Evolutionary conservation across 139 green algal genomes (phyloP), one percentile per base, ranked within the genome.

Genomic region (Microglena sp.): DNA sequence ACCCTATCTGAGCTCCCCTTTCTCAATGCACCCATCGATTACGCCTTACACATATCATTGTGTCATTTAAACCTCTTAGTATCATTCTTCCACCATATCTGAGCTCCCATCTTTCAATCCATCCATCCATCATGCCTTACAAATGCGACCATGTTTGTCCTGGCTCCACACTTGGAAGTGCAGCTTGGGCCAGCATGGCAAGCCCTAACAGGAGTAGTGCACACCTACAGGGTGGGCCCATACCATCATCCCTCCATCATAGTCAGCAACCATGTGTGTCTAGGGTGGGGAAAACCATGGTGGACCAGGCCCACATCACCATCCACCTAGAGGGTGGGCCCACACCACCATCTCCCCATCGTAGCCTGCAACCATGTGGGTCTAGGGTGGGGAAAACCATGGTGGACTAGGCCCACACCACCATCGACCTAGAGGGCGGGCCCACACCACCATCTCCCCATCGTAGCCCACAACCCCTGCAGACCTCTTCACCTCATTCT

Each of bases 161-260:
- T 87, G 75, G 46, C 43, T 71, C 83, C 84, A 93, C 24, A 93
- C 78, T 70, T 93, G 87, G 53, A 90, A 89, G 71, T 86, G 78
- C 31, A 93, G 64, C 72, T 89, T 90, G 11, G 87, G 87, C 87
- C 84, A 93, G 2, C 82, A 80, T 24, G 74, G 67, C 30, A 90
- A 71, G 5, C 79, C 81, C 30, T 79, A 77, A 60, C 72, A 85
- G 0, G 71, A 46, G 50, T 85, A 90, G 74, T 93, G 87, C 2
- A 89, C 45, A 68, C 90, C 84, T 1, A 93, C 22, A 1, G 87
- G 87, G 66, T 93, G 87, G 2, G 77, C 45, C 84, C 84, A 91
- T 4, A 88, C 73, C 24, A 84, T 79, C 50, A 77, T 74, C 26
- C 85, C 82, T n/a, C 75, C 84, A 15, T 85, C 73, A n/a, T n/a